Evolutionary conservation across 352 stramenopile species (phyloP).

Genomic region (Phytopythium delawarense): DNA sequence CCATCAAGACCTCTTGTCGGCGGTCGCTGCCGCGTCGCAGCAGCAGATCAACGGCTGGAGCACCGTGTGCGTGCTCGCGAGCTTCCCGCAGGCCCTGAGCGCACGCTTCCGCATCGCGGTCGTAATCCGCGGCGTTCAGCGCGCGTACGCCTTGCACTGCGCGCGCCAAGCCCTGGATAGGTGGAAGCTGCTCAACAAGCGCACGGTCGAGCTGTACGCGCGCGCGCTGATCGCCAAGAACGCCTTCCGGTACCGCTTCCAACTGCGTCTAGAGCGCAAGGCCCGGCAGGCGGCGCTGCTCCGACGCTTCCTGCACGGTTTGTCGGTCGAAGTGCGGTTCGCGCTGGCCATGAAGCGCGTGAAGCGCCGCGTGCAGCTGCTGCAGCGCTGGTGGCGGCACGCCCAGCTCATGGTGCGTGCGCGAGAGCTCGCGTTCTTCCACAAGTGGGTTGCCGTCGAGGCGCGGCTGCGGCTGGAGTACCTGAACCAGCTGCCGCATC

Average conservation of each 20-base stretch:
- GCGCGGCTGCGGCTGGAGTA: conserved; percentile 37
- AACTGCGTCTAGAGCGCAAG: conserved; percentile 36
- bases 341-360: conserved; percentile 57
- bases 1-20: background rate
- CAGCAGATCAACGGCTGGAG: conserved; percentile 28
- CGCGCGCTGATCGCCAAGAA: conserved; percentile 32
- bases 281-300: conserved; percentile 26
- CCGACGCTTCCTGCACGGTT: conserved; percentile 35
- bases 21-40: background rate
- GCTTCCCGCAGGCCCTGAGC: conserved; percentile 33
- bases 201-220: conserved; percentile 18
- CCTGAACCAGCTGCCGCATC: conserved; percentile 48
- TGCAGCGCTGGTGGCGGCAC: conserved; percentile 65
- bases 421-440: conserved; percentile 41
- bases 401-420: conserved; percentile 50
- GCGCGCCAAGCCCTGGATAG: conserved; percentile 29
- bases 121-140: conserved; percentile 19
- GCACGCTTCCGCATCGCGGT: conserved; percentile 19
- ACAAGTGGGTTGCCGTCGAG: conserved; percentile 54
- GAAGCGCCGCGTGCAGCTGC: conserved; percentile 39
- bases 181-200: conserved; percentile 33
- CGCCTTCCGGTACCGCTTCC: conserved; percentile 31
- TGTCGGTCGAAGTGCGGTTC: conserved; percentile 61
- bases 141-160: conserved; percentile 22
- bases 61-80: conserved; percentile 32